Percentiles rank a stretch among this genome's conserved stretches.
phyloP scores from a whole-genome alignment of 2,329 filamentous ascomycete species.

The Alternaria postmessia region DNA sequence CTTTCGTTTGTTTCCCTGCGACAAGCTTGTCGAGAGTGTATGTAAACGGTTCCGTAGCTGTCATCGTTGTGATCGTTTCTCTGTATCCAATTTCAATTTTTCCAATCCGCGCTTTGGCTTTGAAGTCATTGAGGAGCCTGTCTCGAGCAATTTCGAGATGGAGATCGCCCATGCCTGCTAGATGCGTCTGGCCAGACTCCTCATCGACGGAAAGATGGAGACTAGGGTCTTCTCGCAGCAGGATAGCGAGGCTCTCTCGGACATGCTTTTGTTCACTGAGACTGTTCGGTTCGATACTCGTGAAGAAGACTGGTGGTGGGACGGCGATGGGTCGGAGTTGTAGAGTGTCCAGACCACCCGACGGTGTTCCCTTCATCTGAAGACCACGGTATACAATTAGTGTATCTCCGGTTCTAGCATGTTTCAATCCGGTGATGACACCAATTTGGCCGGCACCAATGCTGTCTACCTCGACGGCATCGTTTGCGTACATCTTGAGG shows the following conservation, averaged over 20 bases:
- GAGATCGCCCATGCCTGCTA: slow-evolving; percentile 95
- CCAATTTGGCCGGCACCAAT: slow-evolving; percentile 91
- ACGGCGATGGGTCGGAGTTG: slow-evolving; percentile 89
- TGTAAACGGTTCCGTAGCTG: slow-evolving; percentile 63
- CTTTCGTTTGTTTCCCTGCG: slow-evolving; percentile 80
- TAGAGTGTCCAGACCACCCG: slow-evolving; percentile 73
- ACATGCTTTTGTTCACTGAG: slow-evolving; percentile 82
- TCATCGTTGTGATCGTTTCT: slow-evolving; percentile 70
- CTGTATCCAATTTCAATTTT: slow-evolving; percentile 95
- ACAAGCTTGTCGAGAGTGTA: slow-evolving; percentile 79
- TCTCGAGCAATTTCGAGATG: slow-evolving; percentile 94
- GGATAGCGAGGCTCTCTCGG: slow-evolving; percentile 75
- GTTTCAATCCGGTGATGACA: slow-evolving; percentile 87
- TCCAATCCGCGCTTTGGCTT: slow-evolving; percentile 83
- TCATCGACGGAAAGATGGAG: slow-evolving; percentile 84
- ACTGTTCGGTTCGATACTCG: slow-evolving; percentile 86
- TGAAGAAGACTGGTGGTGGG: slow-evolving; percentile 93
- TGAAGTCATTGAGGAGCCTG: slow-evolving; percentile 86
- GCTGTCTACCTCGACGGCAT: slow-evolving; percentile 82
- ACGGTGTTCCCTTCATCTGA: slow-evolving; percentile 68
- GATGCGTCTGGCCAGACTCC: slow-evolving; percentile 89
- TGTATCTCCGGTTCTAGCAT: slow-evolving; percentile 93
- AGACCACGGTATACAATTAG: slow-evolving; percentile 75
- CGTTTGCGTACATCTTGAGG: slow-evolving; percentile 87
- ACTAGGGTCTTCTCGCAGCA: slow-evolving; percentile 92